A percentile compares a stretch with the other conserved stretches of the same genome.
Conservation (phyloP, 768 basidiomycete species). For the Trametes punicea region DNA sequence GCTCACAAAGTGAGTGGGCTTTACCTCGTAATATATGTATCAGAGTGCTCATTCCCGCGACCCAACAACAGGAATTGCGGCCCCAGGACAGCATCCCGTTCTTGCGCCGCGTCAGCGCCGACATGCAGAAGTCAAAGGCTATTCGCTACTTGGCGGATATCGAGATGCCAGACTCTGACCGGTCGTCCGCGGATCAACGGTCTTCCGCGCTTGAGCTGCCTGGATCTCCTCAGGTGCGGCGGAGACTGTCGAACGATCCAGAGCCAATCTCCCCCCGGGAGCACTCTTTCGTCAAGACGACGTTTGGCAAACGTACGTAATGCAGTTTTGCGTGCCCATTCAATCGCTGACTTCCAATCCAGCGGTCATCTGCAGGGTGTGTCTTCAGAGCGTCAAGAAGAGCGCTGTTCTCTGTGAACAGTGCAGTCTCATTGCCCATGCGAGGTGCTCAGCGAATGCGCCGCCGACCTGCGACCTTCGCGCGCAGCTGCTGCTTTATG, state of each 20-base stretch:
- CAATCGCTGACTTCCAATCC: constrained; percentile 9
- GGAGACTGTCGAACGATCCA: constrained; percentile 33
- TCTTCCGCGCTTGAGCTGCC: constrained; percentile 35
- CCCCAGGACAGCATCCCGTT: constrained; percentile 96
- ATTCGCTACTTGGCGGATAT: constrained; percentile 49
- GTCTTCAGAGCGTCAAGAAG: constrained; percentile 76
- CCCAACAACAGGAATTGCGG: constrained; percentile 58
- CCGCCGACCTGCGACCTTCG: constrained; percentile 81
- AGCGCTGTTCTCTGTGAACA: constrained; percentile 83
- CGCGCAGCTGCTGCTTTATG: constrained; percentile 73
- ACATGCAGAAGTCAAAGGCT: constrained; percentile 71
- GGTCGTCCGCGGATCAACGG: constrained; percentile 40
- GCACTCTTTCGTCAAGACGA: constrained; percentile 88
- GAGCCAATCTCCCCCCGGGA: constrained; percentile 58
- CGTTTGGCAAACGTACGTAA: constrained; percentile 84
- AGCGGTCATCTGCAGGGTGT: constrained; percentile 90
- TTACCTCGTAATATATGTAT: background rate
- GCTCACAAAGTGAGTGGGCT: constrained; percentile 60
- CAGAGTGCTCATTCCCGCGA: constrained; percentile 1
- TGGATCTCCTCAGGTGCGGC: constrained; percentile 26
- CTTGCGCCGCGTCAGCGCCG: constrained; percentile 85
- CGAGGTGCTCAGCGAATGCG: constrained; percentile 69
- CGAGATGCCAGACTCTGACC: constrained; percentile 38
- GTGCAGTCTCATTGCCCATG: constrained; percentile 87
- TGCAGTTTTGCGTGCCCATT: background rate